Percentiles rank a stretch among this genome's conserved stretches.
Conservation (phyloP, 176 grass and related monocot genomes). For the Oryza meridionalis region DNA sequence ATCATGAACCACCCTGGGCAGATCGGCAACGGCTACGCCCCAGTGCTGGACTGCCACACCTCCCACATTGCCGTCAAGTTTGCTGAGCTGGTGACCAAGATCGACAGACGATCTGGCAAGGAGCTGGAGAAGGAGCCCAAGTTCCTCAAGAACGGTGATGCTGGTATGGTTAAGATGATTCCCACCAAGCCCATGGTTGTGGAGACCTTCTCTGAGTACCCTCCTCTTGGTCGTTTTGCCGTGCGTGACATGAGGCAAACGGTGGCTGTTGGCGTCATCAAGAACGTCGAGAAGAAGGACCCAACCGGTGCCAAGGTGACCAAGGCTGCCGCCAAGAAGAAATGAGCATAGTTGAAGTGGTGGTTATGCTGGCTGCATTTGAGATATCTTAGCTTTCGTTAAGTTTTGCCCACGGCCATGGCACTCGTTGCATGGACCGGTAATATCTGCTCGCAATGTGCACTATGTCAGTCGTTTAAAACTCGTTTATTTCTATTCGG, state of each 20-base stretch:
- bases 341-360: conserved; percentile 39
- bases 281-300: conserved; percentile 84
- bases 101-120: conserved; percentile 32
- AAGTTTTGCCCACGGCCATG: background rate
- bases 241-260: background rate
- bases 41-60: conserved; percentile 65
- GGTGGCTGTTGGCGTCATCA: conserved; percentile 56
- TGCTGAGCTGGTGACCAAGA: conserved; percentile 58
- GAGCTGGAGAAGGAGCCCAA: background rate
- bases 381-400: background rate
- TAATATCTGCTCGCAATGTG: background rate
- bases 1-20: conserved; percentile 49
- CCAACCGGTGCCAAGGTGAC: conserved; percentile 79
- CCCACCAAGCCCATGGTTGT: background rate
- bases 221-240: background rate
- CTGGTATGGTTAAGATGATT: background rate
- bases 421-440: background rate
- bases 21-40: conserved; percentile 63
- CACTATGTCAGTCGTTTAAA: background rate
- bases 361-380: background rate
- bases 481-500: background rate
- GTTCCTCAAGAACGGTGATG: background rate
- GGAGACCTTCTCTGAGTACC: background rate
- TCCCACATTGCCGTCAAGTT: conserved; percentile 72
- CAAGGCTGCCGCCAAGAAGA: conserved; percentile 92